These are phyloP conservation scores for Inosperma sp. DNA, from an alignment of 768 basidiomycete genomes.

Conservation along the genomic window DNA sequence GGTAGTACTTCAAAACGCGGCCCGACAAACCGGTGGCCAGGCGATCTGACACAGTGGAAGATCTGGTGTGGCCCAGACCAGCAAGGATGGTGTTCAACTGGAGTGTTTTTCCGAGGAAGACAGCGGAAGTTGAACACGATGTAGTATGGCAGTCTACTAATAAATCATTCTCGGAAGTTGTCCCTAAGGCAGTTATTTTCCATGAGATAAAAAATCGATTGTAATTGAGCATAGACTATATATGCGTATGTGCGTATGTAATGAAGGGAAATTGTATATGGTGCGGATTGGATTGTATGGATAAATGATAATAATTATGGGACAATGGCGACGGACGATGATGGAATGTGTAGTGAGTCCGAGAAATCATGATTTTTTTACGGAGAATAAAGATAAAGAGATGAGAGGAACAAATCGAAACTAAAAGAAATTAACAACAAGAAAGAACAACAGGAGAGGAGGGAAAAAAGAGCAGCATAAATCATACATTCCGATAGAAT, in stretches of 20 bases:
- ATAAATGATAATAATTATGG: background rate
- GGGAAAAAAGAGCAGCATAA: conserved; percentile 5
- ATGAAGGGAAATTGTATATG: no score
- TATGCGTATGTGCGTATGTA: conserved; percentile 1
- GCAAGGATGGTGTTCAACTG: no score
- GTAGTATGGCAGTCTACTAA: no score
- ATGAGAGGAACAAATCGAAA: conserved; percentile 5
- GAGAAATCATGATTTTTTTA: background rate
- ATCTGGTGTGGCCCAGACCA: no score
- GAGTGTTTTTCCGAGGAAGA: no score
- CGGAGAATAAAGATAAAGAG: background rate
- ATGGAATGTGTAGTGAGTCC: background rate
- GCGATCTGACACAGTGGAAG: no score
- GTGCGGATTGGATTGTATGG: conserved; percentile 2
- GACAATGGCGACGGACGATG: background rate
- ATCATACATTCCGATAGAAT: conserved; percentile 19
- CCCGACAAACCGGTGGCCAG: no score
- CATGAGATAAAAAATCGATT: no score
- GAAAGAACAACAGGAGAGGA: conserved; percentile 1
- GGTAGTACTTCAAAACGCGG: no score
- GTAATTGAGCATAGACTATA: conserved; percentile 2
- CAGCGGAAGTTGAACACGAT: no score
- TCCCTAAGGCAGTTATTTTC: no score
- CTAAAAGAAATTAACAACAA: conserved; percentile 5
- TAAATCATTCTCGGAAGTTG: no score